Evolutionary conservation across 208 protist genomes (phyloP), one percentile per base, ranked within the genome.

Genomic region (Trichomonas vaginalis): DNA sequence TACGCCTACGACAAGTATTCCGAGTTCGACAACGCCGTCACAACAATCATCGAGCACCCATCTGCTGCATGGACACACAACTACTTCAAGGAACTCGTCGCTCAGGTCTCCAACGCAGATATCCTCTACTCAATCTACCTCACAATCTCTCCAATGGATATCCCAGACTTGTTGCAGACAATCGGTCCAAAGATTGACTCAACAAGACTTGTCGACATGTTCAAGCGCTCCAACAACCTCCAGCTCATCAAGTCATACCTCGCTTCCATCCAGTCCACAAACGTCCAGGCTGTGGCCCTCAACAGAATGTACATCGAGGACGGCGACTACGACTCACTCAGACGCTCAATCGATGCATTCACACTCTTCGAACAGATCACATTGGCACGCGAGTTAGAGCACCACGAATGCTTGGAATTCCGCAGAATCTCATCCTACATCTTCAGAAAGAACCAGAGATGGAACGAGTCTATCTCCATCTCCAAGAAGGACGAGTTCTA

Each of bases 121-220:
- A 97, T 99, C 27, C 98, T 98, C 86, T 99, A 99, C 97, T 98
- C 97, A 79, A 99, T 99, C 97, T 99, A 99, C 97, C 95, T 99
- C 0, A 96, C 98, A 86, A 97, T 98, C 46, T 97, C 98, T 95
- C 96, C 97, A 49, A 35, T 96, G n/a, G 86, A 98, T 42, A 96
- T 99, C 47, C 98, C 98, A 96, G 99, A 99, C 96, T 98, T 99
- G 82, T 97, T 99, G n/a, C 97, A 96, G 23, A 97, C 97, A 70
- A 61, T 99, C 56, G 98, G 98, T 95, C 97, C 97, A 96, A 97
- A 97, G 95, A 96, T 99, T 21, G 99, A 99, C 97, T 98, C 99
- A 61, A 97, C 98, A 95, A 98, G 98, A 95, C 98, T 99, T 87
- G 98, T 99, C 47, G 39, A 95, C 35, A 97, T 99, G 92, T 97